Evolutionary conservation across 371 early-diverging fungal genomes (phyloP).

Genomic region (Rhizopus stolonifer): DNA sequence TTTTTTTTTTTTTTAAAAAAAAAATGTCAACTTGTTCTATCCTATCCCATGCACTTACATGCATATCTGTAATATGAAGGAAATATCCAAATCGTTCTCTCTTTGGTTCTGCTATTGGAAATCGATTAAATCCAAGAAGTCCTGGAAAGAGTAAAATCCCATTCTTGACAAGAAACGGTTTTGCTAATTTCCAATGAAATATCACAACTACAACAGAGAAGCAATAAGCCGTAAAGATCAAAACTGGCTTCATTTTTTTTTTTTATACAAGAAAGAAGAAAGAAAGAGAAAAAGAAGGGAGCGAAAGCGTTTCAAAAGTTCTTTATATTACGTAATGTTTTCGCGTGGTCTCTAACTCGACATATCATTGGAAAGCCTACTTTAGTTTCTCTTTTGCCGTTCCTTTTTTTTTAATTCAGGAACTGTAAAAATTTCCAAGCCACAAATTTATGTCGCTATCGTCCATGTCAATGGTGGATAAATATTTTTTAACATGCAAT

Average conservation of each 20-base stretch:
- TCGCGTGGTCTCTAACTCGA: neutral
- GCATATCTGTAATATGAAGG: conserved; percentile 78
- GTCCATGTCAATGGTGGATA: no score
- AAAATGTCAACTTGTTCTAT: neutral
- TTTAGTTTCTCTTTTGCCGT: neutral
- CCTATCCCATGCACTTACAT: conserved; percentile 35
- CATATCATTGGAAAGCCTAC: neutral
- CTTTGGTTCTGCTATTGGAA: neutral
- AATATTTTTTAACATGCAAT: no score
- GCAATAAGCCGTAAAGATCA: neutral
- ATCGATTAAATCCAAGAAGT: conserved; percentile 1
- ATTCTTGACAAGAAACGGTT: neutral
- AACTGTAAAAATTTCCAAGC: neutral
- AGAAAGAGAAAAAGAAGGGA: neutral
- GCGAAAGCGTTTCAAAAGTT: neutral
- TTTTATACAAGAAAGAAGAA: neutral
- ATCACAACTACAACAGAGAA: neutral
- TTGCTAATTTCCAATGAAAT: neutral
- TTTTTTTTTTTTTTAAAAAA: neutral
- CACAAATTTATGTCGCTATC: no score
- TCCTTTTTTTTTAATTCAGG: neutral
- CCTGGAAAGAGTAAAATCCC: neutral
- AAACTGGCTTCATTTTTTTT: neutral
- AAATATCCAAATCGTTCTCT: conserved; percentile 48
- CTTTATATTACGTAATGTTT: neutral